Percentiles rank a stretch among this genome's conserved stretches.
Evolutionary conservation across 169 alveolate species (phyloP).

Genomic region (Eimeria necatrix): DNA sequence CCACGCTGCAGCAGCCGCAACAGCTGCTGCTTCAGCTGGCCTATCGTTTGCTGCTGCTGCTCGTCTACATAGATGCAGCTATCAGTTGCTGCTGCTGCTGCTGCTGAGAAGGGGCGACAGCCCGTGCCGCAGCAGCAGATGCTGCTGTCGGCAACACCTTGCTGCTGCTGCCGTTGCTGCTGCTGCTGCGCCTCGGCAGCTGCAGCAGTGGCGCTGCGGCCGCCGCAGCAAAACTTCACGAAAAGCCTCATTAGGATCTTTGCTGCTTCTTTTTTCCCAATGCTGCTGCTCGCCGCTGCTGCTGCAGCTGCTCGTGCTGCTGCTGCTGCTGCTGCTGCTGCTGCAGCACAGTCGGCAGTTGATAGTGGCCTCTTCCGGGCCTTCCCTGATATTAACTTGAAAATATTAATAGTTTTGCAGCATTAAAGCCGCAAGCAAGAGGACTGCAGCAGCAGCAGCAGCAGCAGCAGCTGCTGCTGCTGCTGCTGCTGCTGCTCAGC

Average conservation of each 20-base stretch:
- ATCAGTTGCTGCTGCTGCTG: slow-evolving; percentile 20
- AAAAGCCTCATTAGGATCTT: background rate
- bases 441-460: no score
- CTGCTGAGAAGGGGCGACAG: background rate
- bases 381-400: no score
- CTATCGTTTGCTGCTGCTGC: background rate
- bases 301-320: background rate
- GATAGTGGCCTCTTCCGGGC: no score
- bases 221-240: slow-evolving; percentile 15
- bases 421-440: no score
- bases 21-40: slow-evolving; percentile 43
- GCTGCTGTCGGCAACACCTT: background rate
- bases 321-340: background rate
- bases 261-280: no score
- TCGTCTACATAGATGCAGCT: slow-evolving; percentile 30
- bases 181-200: no score
- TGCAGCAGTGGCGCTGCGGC: background rate
- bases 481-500: background rate
- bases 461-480: no score
- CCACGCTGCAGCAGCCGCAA: background rate
- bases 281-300: slow-evolving; percentile 18
- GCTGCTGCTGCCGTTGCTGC: background rate
- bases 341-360: background rate
- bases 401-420: background rate
- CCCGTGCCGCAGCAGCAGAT: background rate